Evolutionary conservation across 225 moss, liverwort and hornwort genomes (phyloP).

Genomic region (Ulota crispa): DNA sequence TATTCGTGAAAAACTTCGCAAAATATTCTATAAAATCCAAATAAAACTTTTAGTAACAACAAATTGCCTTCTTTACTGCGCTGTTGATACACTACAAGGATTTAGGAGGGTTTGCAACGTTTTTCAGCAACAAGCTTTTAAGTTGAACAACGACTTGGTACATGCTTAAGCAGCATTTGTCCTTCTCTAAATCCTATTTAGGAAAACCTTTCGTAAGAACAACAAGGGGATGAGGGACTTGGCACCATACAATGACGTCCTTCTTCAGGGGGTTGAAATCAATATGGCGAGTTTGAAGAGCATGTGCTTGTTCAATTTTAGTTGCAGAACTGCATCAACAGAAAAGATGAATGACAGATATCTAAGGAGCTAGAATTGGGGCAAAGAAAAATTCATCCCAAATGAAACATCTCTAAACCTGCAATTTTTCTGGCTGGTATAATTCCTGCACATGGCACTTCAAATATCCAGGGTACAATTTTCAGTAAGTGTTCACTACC

Average conservation of each 20-base stretch:
- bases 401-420: background rate
- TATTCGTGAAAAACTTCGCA: background rate
- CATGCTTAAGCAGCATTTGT: no score
- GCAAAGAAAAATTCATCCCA: no score
- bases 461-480: background rate
- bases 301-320: slow-evolving; percentile 82
- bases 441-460: background rate
- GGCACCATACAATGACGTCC: slow-evolving; percentile 57
- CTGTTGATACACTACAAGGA: background rate
- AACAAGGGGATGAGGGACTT: background rate
- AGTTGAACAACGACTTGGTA: no score
- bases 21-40: background rate
- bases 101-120: no score
- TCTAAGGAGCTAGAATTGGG: background rate
- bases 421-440: background rate
- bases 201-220: background rate
- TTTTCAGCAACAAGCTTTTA: no score
- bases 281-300: slow-evolving; percentile 76
- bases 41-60: background rate
- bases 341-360: background rate
- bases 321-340: slow-evolving; percentile 55
- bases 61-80: background rate
- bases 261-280: slow-evolving; percentile 86
- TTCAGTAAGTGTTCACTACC: background rate
- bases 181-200: background rate